Base-by-base conservation (phyloP, 805 yeast genomes). In the Starmerella asiatica region DNA sequence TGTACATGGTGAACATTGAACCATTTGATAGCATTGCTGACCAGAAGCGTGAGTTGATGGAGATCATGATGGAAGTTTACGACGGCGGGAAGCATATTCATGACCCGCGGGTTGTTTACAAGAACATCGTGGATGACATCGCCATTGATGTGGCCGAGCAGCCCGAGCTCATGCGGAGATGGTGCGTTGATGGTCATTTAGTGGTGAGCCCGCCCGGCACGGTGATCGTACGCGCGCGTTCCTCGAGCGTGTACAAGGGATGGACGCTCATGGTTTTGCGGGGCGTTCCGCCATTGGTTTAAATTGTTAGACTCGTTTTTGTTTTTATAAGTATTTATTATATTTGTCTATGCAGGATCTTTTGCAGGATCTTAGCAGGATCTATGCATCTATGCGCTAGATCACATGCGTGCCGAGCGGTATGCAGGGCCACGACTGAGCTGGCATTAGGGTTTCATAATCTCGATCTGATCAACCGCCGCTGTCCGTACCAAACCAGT, bases 161-260 rank as follows among this genome's bases (percentile, higher is more conserved):
- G 31, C 53, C 51, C 8, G 52, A 50, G 11, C 51, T 61, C n/a
- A 59, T 70, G 45, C 59, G 84, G 26, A 38, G 54, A 3, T 67
- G 77, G 55, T 79, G 88, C 51, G 52, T 79, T 11, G 91, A 79
- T 56, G 91, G 91, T 0, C 59, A 69, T 16, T 75, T 73, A 2
- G 52, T 69, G 14, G 45, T 52, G 12, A 46, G 51, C 2, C 52
- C 56, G 2, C 46, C 52, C 4, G 53, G 59, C 20, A 32, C 18
- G 29, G 57, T 50, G 15, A 20, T 17, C 8, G 29, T 58, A 6
- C 37, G 43, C 19, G n/a, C 43, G 5, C 51, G 60, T 1, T 20
- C 51, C 3, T 27, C 9, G 9, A 23, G 15, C 20, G 26, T 8
- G 6, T 47, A 34, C 45, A 49, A 51, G 14, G 59, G 60, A 6